phyloP scores from a whole-genome alignment of 306 rosid genomes.

The Gillenia trifoliata region DNA sequence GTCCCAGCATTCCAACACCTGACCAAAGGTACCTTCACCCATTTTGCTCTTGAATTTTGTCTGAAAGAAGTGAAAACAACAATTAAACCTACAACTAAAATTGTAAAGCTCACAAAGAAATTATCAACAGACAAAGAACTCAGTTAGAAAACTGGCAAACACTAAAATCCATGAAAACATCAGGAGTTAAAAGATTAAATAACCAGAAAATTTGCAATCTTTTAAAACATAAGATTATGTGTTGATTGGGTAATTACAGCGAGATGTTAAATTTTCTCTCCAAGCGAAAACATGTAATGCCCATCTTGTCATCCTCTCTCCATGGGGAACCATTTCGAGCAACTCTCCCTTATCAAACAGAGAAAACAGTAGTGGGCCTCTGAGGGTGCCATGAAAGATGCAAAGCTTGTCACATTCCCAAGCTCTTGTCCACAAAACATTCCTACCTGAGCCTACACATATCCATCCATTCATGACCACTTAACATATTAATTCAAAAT shows the following conservation, averaged over 20 bases:
- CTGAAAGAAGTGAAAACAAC: constrained; percentile 31
- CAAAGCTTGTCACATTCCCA: constrained; percentile 83
- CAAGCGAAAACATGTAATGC: constrained; percentile 95
- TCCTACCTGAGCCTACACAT: constrained; percentile 99
- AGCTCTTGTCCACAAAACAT: constrained; percentile 93
- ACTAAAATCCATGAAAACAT: background rate
- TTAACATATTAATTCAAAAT: constrained; percentile 30
- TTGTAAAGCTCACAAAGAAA: background rate
- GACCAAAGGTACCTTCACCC: constrained; percentile 21
- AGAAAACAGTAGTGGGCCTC: constrained; percentile 62
- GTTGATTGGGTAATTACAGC: constrained; percentile 73
- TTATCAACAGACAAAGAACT: background rate
- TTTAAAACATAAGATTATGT: background rate
- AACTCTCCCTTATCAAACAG: constrained; percentile 65
- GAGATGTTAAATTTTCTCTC: constrained; percentile 97
- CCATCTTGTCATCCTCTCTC: constrained; percentile 99
- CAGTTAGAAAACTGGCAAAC: background rate
- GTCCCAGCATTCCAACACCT: too few relatives aligned
- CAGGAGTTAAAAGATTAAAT: background rate
- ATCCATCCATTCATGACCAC: constrained; percentile 85
- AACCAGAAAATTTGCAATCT: background rate
- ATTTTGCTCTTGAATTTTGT: constrained; percentile 80
- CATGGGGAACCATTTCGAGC: constrained; percentile 91
- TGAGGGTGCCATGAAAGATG: constrained; percentile 65
- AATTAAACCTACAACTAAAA: background rate